Evolutionary conservation across 257 asterid species (phyloP).

Genomic region (Ophiorrhiza pumila): DNA sequence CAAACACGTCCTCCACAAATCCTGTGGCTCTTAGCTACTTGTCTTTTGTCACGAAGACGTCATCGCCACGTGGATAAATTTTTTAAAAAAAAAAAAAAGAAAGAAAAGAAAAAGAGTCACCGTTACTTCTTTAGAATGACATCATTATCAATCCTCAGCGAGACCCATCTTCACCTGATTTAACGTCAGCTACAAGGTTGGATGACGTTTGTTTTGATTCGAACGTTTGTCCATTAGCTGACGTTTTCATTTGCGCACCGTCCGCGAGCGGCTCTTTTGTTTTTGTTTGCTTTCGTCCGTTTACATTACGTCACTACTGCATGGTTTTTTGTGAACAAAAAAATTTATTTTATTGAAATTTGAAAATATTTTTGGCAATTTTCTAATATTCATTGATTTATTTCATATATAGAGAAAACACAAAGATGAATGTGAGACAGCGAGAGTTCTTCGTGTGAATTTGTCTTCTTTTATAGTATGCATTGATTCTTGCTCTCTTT

Average conservation of each 20-base stretch:
- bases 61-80: neutral
- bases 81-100: no score
- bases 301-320: neutral
- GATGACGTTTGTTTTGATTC: constrained; percentile 7
- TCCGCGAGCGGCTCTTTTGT: constrained; percentile 20
- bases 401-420: no score
- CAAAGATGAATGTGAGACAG: no score
- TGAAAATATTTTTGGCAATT: no score
- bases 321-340: no score
- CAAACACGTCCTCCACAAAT: constrained; percentile 8
- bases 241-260: constrained; percentile 20
- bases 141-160: neutral
- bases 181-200: neutral
- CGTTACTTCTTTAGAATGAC: neutral
- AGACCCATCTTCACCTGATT: neutral
- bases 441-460: no score
- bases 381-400: no score
- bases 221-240: constrained; percentile 3
- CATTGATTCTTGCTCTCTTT: no score
- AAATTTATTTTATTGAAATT: no score
- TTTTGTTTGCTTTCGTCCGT: neutral
- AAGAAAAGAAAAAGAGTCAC: neutral
- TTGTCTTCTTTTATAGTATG: no score
- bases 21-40: neutral
- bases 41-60: constrained; percentile 1